phyloP scores from a whole-genome alignment of 2,329 filamentous ascomycete species.

The Calonectria pauciramosa region DNA sequence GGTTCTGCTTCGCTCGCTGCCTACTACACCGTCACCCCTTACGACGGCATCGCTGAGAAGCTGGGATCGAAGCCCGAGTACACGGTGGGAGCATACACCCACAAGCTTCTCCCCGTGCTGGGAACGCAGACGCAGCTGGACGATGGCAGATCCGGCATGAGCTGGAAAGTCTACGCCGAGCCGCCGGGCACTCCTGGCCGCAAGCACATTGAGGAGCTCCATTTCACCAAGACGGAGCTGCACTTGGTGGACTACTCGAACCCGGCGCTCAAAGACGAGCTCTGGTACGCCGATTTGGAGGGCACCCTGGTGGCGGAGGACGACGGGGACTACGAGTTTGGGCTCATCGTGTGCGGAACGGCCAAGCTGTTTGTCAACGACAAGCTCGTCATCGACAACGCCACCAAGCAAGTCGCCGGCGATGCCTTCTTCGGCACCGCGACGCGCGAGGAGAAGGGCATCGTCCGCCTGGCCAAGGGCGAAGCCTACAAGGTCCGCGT shows the following conservation, averaged over 20 bases:
- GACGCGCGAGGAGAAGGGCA: slow-evolving; percentile 74
- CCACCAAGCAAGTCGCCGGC: slow-evolving; percentile 72
- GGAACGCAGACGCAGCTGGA: slow-evolving; percentile 65
- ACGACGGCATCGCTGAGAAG: slow-evolving; percentile 76
- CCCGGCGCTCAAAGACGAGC: slow-evolving; percentile 62
- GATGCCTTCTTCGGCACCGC: slow-evolving; percentile 76
- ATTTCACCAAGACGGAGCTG: slow-evolving; percentile 63
- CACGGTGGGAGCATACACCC: slow-evolving; percentile 73
- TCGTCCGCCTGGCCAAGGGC: slow-evolving; percentile 69
- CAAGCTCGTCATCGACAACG: slow-evolving; percentile 74
- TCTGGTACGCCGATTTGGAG: slow-evolving; percentile 74
- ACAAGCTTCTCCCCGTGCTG: slow-evolving; percentile 73
- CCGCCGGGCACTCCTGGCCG: slow-evolving; percentile 63
- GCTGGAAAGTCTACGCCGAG: slow-evolving; percentile 74
- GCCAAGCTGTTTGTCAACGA: slow-evolving; percentile 76
- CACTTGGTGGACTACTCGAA: slow-evolving; percentile 66
- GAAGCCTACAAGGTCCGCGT: slow-evolving; percentile 71
- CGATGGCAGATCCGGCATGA: slow-evolving; percentile 70
- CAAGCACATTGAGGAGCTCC: slow-evolving; percentile 64
- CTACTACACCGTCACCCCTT: slow-evolving; percentile 80
- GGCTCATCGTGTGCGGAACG: slow-evolving; percentile 75
- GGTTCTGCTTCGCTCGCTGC: slow-evolving; percentile 72
- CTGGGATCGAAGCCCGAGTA: slow-evolving; percentile 61
- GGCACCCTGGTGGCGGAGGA: slow-evolving; percentile 72
- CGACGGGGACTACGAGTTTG: slow-evolving; percentile 73